Evolutionary conservation across 257 asterid genomes (phyloP), one percentile per base, ranked within the genome.

Genomic region (Cordia subcordata): DNA sequence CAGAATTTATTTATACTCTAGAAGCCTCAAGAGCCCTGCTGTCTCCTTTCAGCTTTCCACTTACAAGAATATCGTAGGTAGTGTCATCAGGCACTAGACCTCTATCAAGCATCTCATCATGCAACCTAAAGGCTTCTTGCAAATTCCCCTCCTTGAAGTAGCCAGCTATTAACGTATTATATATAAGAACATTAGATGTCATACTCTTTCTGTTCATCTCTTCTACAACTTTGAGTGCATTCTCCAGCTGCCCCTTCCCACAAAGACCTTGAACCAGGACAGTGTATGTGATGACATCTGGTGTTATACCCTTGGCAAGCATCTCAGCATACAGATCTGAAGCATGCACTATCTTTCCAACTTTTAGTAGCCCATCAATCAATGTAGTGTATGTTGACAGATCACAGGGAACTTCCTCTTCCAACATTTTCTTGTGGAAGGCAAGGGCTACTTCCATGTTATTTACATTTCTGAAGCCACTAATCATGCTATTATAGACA

Each of bases 61-160:
- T 79, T 17, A 80, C 76, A 57, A 83, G 90, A 79, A 80, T 75
- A 72, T 82, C 92, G 42, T 67, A 75, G 52, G 86, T 74, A 5
- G 60, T 66, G 64, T 82, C 90, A 57, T 88, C 90, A 5, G 96
- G 86, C 22, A 53, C 72, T 51, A 83, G 81, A 71, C 94, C 98
- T 72, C 72, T 76, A 58, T 85, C 86, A 55, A 85, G 85, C 96
- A 88, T 90, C 75, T 90, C 94, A 53, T 87, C 88, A 47, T 85
- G 94, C 80, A 83, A 67, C 76, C 81, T 78, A 85, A 79, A 83
- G 47, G 97, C 96, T 79, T 87, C 95, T 64, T 65, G 77, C 76
- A 90, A 63, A 75, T 85, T 78, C 55, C 94, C 91, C 77, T 81
- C 86, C 77, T 68, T 85, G 73, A 87, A 90, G 57, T 78, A 80